Conservation (phyloP, 2,329 filamentous ascomycete genomes). For the Metarhizium humberi region DNA sequence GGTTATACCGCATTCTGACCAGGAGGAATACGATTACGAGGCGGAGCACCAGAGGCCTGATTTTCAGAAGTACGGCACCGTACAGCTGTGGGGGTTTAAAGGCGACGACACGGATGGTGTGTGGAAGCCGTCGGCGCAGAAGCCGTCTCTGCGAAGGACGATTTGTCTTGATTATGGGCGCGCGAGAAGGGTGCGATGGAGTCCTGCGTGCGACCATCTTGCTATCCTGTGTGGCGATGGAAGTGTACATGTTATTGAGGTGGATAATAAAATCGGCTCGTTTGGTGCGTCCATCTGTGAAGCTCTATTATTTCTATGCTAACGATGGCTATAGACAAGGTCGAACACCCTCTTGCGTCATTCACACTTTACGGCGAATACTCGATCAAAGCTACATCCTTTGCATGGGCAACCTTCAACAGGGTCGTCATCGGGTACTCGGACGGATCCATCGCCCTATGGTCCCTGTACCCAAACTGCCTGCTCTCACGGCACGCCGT, state of each 20-base stretch:
- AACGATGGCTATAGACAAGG: slow-evolving; percentile 26
- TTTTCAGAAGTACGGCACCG: slow-evolving; percentile 32
- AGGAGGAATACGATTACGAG: slow-evolving; percentile 32
- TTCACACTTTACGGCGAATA: slow-evolving; percentile 38
- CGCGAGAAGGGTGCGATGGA: slow-evolving; percentile 40
- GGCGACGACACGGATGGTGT: slow-evolving; percentile 21
- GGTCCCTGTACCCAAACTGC: slow-evolving; percentile 42
- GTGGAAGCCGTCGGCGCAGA: slow-evolving; percentile 21
- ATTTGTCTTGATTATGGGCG: slow-evolving; percentile 43
- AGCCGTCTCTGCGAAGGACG: slow-evolving; percentile 31
- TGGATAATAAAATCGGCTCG: slow-evolving; percentile 14
- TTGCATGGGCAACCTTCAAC: slow-evolving; percentile 47
- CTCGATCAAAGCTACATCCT: slow-evolving; percentile 37
- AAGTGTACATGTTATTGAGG: slow-evolving; percentile 36
- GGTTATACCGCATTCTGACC: slow-evolving; percentile 40
- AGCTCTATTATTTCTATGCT: slow-evolving; percentile 13
- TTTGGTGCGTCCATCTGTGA: slow-evolving; percentile 28
- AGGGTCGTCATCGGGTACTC: slow-evolving; percentile 45
- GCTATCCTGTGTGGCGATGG: slow-evolving; percentile 44
- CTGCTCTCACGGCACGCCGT: slow-evolving; percentile 42
- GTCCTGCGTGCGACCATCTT: slow-evolving; percentile 29
- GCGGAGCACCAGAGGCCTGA: slow-evolving; percentile 25
- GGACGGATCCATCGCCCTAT: slow-evolving; percentile 46
- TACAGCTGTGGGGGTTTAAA: slow-evolving; percentile 44
- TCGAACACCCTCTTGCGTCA: slow-evolving; percentile 33